Base-by-base conservation (phyloP, 1,284 basidiomycete species). In the Ganoderma boninense region DNA sequence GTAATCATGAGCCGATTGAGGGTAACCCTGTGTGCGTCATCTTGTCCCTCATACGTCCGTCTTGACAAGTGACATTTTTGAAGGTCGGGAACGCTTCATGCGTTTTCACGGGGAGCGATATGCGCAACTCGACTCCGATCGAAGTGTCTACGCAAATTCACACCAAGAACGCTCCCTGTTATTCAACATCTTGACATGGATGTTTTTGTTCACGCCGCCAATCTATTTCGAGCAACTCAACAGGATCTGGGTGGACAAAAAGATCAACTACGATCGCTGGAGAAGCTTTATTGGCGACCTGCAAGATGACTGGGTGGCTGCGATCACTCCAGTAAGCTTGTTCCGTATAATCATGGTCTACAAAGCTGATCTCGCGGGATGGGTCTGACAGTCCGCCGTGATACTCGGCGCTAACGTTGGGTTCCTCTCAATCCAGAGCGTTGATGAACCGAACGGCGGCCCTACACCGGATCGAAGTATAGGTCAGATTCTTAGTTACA, bases 391-490 rank as follows among this genome's bases (percentile, higher is more conserved):
- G 84, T 79, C 84, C 0, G 80, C 83, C 2, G 84, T 85, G 6
- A 77, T 86, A 10, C 71, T 86, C 64, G 81, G 80, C 3, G 83
- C 81, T 18, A 84, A 86, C 57, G 82, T 85, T 2, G 80, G 77
- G 0, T 82, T 86, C 54, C 79, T 86, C 7, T 79, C 82, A 0
- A 83, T 84, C 54, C 74, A 80, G 60, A 81, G 79, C 16, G 76
- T 82, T 26, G 79, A 80, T 62, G 72, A 66, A 6, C 38, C 38
- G 2, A 61, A 18, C n/a, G 38, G 52, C 20, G 11, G 26, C 0
- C 8, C 42, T 18, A 23, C 16, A 11, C 29, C 60, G 2, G 52
- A 72, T n/a, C 73, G 75, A 18, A 76, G 69, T 10, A 64, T 73
- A 0, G 76, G 75, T 0, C 78, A 80, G 62, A 74, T 79, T 23